Base-by-base conservation (phyloP, 2,329 filamentous ascomycete genomes). In the Diaporthe sp. region DNA sequence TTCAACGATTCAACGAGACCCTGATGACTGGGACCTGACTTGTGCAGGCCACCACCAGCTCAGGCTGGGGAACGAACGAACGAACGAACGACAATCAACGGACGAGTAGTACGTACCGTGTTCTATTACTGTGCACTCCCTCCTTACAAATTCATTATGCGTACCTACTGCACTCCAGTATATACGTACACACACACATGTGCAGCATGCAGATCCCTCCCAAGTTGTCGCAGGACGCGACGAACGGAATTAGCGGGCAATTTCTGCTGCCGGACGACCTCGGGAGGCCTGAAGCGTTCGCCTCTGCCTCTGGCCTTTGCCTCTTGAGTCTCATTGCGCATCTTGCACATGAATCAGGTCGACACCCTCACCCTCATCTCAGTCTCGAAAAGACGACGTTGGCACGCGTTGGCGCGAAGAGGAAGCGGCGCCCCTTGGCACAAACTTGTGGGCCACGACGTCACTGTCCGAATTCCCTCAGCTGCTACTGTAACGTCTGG, bases 371-470 rank as follows among this genome's bases (percentile, higher is more conserved):
- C 49, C 65, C 34, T 70, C 65, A 70, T 22, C 13, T 22, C n/a
- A 39, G 61, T 25, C n/a, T 17, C 39, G 4, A 44, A 34, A 70
- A n/a, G 31, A 25, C 15, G 65, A 53, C 65, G 49, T 70, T 70
- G 34, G 65, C 49, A 42, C 8, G 31, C 39, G 65, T 55, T 55
- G 47, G 49, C 15, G 28, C 13, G 17, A 55, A 55, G 22, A 34
- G n/a, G 15, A 42, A 70, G 13, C 49, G 15, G 34, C 49, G n/a
- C 17, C 65, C 65, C 65, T 53, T 70, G 49, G 65, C 65, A 70
- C 65, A 70, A 70, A 55, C 49, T 53, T 70, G 65, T 70, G 65
- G 65, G 65, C 65, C 65, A 55, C 65, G 49, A 70, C 65, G 65
- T 70, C 65, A 70, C 65, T 55, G 65, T 70, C 65, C 49, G 65